These are phyloP conservation scores for Plasmodium gonderi DNA, from an alignment of 169 alveolate species.

Conservation along the genomic window DNA sequence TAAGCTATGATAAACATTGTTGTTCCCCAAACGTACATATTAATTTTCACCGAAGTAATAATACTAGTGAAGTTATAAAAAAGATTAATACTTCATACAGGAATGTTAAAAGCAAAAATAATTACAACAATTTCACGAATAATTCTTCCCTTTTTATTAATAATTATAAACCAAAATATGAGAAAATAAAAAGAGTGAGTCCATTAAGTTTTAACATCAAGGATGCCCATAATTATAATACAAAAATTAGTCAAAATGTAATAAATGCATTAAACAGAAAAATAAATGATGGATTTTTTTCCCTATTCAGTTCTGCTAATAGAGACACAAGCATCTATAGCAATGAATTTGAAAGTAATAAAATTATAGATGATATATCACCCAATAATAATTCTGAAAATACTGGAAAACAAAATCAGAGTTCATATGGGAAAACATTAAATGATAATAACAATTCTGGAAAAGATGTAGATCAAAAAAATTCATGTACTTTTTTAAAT, in stretches of 20 bases:
- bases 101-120: not conserved
- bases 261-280: constrained; percentile 5
- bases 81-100: not conserved
- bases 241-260: not conserved
- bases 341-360: constrained; percentile 4
- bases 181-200: constrained; percentile 5
- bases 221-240: constrained; percentile 3
- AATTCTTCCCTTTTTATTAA: constrained; percentile 14
- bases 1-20: constrained; percentile 13
- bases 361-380: constrained; percentile 47
- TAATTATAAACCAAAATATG: constrained; percentile 54
- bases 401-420: not conserved
- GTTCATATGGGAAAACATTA: not conserved
- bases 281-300: constrained; percentile 8
- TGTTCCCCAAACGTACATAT: not conserved
- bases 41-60: constrained; percentile 4
- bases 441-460: not conserved
- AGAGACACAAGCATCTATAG: constrained; percentile 2
- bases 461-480: not conserved
- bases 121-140: not conserved
- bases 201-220: not conserved
- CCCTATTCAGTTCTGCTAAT: constrained; percentile 28
- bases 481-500: constrained; percentile 20
- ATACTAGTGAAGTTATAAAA: not conserved
- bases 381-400: not conserved